Percentiles rank a stretch among this genome's conserved stretches.
Evolutionary conservation across 2,329 filamentous ascomycete genomes (phyloP).

Genomic region (Fusarium sp.): DNA sequence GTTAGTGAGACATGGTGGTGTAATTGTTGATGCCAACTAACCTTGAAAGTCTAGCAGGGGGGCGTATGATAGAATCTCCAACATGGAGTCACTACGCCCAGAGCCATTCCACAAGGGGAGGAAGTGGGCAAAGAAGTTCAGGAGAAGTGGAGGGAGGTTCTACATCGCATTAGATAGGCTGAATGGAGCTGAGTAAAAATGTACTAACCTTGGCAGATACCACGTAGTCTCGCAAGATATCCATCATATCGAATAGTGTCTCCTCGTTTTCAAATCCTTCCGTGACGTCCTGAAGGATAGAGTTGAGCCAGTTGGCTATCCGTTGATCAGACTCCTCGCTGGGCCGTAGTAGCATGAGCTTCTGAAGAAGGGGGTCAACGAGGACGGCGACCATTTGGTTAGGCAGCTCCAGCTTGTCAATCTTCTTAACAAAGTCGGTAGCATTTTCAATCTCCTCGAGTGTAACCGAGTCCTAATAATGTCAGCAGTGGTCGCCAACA

Average conservation of each 20-base stretch:
- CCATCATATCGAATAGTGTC: slow-evolving; percentile 65
- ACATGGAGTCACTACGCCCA: slow-evolving; percentile 63
- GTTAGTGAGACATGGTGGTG: slow-evolving; percentile 34
- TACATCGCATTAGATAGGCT: slow-evolving; percentile 36
- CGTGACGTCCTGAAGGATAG: slow-evolving; percentile 66
- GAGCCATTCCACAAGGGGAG: slow-evolving; percentile 72
- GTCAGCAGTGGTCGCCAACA: slow-evolving; percentile 10
- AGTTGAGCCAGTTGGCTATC: slow-evolving; percentile 69
- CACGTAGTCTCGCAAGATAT: slow-evolving; percentile 67
- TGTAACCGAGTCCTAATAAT: slow-evolving; percentile 67
- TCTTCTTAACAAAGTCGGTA: slow-evolving; percentile 74
- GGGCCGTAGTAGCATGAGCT: slow-evolving; percentile 75
- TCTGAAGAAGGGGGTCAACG: slow-evolving; percentile 81
- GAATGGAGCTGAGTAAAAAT: not conserved
- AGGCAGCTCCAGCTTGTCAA: slow-evolving; percentile 84
- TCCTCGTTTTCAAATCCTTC: slow-evolving; percentile 62
- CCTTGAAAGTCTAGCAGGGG: slow-evolving; percentile 69
- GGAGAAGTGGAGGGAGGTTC: slow-evolving; percentile 61
- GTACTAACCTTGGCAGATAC: slow-evolving; percentile 64
- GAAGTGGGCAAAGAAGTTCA: slow-evolving; percentile 64
- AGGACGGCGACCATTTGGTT: slow-evolving; percentile 84
- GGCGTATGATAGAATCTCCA: slow-evolving; percentile 68
- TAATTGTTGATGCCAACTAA: slow-evolving; percentile 43
- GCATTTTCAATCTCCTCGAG: slow-evolving; percentile 83
- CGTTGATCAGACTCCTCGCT: slow-evolving; percentile 62